Conservation (phyloP, 257 asterid species). For the Mentha longifolia region DNA sequence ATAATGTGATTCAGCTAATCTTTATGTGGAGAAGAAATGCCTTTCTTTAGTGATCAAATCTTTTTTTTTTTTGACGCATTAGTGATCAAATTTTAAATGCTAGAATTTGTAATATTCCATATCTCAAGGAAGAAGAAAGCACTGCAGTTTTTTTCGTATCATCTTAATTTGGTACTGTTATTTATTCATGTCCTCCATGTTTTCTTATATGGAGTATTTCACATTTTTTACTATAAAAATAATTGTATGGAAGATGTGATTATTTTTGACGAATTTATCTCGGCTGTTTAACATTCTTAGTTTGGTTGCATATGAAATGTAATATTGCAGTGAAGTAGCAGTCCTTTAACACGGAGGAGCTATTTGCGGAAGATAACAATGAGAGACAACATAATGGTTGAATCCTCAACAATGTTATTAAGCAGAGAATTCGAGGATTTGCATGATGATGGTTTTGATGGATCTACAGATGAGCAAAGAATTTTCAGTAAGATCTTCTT, state of each 20-base stretch:
- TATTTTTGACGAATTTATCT: slow-evolving; percentile 13
- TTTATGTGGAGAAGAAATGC: slow-evolving; percentile 25
- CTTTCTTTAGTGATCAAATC: slow-evolving; percentile 14
- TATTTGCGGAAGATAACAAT: slow-evolving; percentile 26
- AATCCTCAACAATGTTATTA: slow-evolving; percentile 47
- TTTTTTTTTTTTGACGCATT: too few species aligned
- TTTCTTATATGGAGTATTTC: not conserved
- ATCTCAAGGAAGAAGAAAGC: slow-evolving; percentile 3
- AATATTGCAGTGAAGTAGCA: slow-evolving; percentile 40
- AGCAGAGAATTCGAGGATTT: slow-evolving; percentile 63
- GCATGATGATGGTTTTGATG: slow-evolving; percentile 71
- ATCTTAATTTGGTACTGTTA: not conserved
- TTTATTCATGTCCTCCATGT: not conserved
- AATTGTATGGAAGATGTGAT: not conserved
- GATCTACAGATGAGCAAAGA: slow-evolving; percentile 58
- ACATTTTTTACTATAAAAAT: not conserved
- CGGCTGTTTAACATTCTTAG: slow-evolving; percentile 1
- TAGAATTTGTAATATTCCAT: slow-evolving; percentile 2
- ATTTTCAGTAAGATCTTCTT: slow-evolving; percentile 70
- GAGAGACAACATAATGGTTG: slow-evolving; percentile 41
- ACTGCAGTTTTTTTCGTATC: not conserved
- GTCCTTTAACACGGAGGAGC: slow-evolving; percentile 29
- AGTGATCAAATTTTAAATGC: too few species aligned
- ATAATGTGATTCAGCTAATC: slow-evolving; percentile 21
- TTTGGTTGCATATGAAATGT: slow-evolving; percentile 9